Evolutionary conservation across 768 basidiomycete species (phyloP), one percentile per base, ranked within the genome.

Genomic region (Rhizopogon vesiculosus): DNA sequence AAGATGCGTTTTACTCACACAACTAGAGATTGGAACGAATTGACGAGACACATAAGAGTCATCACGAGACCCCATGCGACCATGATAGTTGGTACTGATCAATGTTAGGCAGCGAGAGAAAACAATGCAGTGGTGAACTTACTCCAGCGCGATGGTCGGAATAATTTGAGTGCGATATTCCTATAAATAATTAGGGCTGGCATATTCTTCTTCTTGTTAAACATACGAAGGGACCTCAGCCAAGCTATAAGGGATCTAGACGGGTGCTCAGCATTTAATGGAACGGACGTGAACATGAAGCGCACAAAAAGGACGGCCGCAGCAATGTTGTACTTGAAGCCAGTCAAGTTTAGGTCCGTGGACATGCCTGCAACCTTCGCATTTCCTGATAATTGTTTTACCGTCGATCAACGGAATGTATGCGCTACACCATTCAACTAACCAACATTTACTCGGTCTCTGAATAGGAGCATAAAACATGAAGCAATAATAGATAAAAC

Each of bases 361-460:
- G 70, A 62, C 76, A 79, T 72, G 9, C 77, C 78, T 8, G 78
- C 78, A 28, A 81, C 70, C 65, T 64, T 67, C 0, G 75, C 75
- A 57, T 76, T 76, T 45, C 75, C 75, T 76, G 8, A 28, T 13
- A 8, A 28, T 25, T 5, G 22, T 19, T 25, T 40, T 10, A 42
- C 35, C 3, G 3, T 33, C n/a, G 9, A 42, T 28, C 25, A 2
- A 44, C 12, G 48, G 38, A 18, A 28, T 48, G 7, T 1, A 38
- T 38, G 16, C 8, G 35, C 10, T 15, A 22, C 10, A 51, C 0
- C 4, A 31, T 29, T 7, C 39, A 57, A 68, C 69, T 68, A 62
- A 54, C 78, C 78, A 44, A 79, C 62, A 61, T 78, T 80, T 42
- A 73, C 64, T 16, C 78, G 72, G 62, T 79, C 78, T 40, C 74